These are phyloP conservation scores for Coffea humblotiana DNA, from an alignment of 305 asterid species.

Conservation along the genomic window DNA sequence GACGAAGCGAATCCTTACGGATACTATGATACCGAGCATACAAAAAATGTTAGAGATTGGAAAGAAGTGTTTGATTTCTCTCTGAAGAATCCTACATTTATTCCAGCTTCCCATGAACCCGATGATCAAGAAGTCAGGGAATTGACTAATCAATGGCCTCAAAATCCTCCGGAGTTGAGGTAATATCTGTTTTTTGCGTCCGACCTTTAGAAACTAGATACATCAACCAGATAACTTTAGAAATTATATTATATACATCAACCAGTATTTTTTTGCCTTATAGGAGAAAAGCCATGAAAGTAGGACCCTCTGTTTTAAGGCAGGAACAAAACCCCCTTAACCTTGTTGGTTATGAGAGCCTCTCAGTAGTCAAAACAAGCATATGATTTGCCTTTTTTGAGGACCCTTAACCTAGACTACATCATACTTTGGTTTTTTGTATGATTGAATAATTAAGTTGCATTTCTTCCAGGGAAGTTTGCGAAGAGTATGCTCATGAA, in stretches of 20 bases:
- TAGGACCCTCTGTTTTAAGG: no score
- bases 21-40: slow-evolving; percentile 62
- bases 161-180: slow-evolving; percentile 61
- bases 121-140: slow-evolving; percentile 41
- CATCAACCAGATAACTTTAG: background rate
- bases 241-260: no score
- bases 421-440: background rate
- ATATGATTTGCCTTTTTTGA: no score
- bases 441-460: background rate
- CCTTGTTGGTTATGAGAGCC: no score
- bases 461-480: slow-evolving; percentile 46
- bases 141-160: slow-evolving; percentile 59
- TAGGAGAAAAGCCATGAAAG: no score
- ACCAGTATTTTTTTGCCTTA: no score
- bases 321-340: no score
- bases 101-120: slow-evolving; percentile 57
- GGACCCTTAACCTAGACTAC: background rate
- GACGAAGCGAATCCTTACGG: slow-evolving; percentile 52
- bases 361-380: no score
- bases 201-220: background rate
- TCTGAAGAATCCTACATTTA: slow-evolving; percentile 38
- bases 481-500: slow-evolving; percentile 49
- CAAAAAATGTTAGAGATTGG: slow-evolving; percentile 74
- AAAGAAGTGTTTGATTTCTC: slow-evolving; percentile 71
- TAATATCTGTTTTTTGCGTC: slow-evolving; percentile 2